Percentiles rank a stretch among this genome's conserved stretches.
Conservation (phyloP, 805 yeast species). For the Kodamaea leandrae region DNA sequence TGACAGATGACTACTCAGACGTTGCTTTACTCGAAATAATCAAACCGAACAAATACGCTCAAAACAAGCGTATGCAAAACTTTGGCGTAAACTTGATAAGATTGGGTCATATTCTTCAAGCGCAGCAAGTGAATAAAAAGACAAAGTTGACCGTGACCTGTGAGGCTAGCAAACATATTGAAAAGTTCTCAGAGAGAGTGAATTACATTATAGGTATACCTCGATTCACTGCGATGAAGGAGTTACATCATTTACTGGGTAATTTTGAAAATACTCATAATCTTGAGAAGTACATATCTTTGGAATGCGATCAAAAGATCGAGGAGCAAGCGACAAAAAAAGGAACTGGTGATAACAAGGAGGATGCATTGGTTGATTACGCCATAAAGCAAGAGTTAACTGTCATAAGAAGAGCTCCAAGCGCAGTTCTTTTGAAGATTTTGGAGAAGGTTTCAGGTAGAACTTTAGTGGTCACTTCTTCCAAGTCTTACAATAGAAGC, state of each 20-base stretch:
- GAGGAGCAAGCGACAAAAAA: not conserved
- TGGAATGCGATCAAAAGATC: not conserved
- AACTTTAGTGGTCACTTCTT: conserved; percentile 17
- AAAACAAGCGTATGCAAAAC: conserved; percentile 17
- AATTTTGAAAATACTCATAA: not conserved
- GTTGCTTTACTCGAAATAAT: conserved; percentile 24
- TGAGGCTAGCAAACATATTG: conserved; percentile 8
- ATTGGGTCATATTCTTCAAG: conserved; percentile 13
- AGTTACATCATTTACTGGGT: not conserved
- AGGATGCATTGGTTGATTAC: not conserved
- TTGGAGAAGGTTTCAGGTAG: conserved; percentile 10
- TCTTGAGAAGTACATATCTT: not conserved
- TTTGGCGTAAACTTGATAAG: conserved; percentile 22
- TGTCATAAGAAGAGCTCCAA: not conserved
- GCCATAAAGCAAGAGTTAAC: not conserved
- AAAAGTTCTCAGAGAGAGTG: conserved; percentile 11
- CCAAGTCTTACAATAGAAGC: conserved; percentile 5
- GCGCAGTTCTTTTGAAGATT: not conserved
- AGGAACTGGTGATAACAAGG: not conserved
- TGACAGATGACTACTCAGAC: conserved; percentile 6
- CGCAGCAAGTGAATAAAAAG: conserved; percentile 2
- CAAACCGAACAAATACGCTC: conserved; percentile 26
- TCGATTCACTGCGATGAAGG: not conserved
- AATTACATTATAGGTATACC: conserved; percentile 6
- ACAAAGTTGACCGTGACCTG: not conserved